A percentile compares a stretch with the other conserved stretches of the same genome.
Evolutionary conservation across 495 filamentous ascomycete species (phyloP).

Genomic region (Aspergillus conjunctus): DNA sequence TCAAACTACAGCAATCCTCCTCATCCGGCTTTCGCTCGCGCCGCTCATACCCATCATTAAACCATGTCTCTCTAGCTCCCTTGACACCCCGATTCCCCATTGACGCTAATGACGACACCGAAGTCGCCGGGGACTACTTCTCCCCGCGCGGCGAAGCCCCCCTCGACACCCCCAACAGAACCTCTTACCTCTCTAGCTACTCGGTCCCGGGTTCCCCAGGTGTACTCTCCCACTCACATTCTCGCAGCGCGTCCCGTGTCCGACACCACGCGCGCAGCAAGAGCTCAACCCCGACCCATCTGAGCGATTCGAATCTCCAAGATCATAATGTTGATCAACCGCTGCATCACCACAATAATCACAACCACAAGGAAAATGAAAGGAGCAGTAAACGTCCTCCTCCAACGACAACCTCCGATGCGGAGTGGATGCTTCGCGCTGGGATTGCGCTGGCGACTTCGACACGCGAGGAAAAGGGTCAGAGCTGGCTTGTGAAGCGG

Average conservation of each 20-base stretch:
- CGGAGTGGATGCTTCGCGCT: constrained; percentile 75
- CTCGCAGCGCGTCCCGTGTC: constrained; percentile 47
- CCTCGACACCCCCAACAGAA: constrained; percentile 27
- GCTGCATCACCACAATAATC: constrained; percentile 28
- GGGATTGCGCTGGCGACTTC: constrained; percentile 71
- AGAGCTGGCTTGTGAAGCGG: constrained; percentile 74
- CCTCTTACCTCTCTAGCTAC: constrained; percentile 48
- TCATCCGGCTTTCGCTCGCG: constrained; percentile 40
- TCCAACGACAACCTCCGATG: constrained; percentile 37
- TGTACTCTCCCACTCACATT: constrained; percentile 53
- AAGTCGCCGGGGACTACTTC: constrained; percentile 38
- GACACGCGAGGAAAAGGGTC: constrained; percentile 75
- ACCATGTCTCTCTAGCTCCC: constrained; percentile 61
- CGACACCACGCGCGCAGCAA: constrained; percentile 43
- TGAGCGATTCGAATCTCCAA: constrained; percentile 43
- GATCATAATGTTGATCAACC: constrained; percentile 28
- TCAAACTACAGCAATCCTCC: constrained; percentile 19
- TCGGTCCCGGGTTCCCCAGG: constrained; percentile 49
- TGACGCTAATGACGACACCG: constrained; percentile 47
- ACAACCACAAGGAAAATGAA: background rate
- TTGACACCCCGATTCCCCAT: constrained; percentile 67
- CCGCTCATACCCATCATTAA: constrained; percentile 50
- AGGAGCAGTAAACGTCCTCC: constrained; percentile 21
- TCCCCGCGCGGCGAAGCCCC: constrained; percentile 22
- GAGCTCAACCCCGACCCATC: constrained; percentile 36